Percentiles rank a stretch among this genome's conserved stretches.
Conservation (phyloP, 805 yeast species). For the Yarrowia deformans region DNA sequence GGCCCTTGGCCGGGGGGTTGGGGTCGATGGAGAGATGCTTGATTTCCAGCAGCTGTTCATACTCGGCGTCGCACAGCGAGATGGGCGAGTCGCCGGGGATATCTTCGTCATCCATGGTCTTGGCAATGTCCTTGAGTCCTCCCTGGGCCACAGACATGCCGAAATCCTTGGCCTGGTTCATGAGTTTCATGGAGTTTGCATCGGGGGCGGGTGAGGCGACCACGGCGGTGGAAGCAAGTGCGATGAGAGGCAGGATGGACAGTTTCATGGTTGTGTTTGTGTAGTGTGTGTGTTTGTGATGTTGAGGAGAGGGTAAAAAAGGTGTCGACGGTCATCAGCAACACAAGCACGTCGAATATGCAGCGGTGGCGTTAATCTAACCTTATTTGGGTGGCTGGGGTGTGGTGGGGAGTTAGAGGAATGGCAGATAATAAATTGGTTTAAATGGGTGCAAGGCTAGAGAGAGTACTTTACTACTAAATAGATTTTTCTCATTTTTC, state of each 20-base stretch:
- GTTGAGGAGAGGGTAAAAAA: neutral
- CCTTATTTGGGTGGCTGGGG: neutral
- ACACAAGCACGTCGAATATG: constrained; percentile 19
- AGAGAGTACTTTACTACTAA: too few relatives aligned
- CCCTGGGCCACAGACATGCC: constrained; percentile 39
- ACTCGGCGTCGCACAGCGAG: constrained; percentile 70
- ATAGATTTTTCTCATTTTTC: neutral
- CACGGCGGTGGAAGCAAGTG: neutral
- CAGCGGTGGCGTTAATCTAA: constrained; percentile 31
- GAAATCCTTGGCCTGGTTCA: constrained; percentile 30
- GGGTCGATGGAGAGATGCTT: constrained; percentile 70
- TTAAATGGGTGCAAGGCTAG: too few relatives aligned
- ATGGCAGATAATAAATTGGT: neutral
- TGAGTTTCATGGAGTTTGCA: constrained; percentile 29
- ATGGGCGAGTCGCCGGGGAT: constrained; percentile 93
- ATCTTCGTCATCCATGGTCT: constrained; percentile 40
- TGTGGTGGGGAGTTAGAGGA: too few relatives aligned
- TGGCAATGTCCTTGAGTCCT: constrained; percentile 32
- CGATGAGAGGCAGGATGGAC: neutral
- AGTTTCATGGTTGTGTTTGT: constrained; percentile 17
- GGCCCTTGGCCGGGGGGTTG: constrained; percentile 89
- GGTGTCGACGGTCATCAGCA: neutral
- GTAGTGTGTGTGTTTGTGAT: neutral
- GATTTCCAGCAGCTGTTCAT: constrained; percentile 69
- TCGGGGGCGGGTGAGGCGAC: constrained; percentile 25